These are phyloP conservation scores for Cladophialophora psammophila DNA, from an alignment of 2,329 filamentous ascomycete species.

Conservation along the genomic window DNA sequence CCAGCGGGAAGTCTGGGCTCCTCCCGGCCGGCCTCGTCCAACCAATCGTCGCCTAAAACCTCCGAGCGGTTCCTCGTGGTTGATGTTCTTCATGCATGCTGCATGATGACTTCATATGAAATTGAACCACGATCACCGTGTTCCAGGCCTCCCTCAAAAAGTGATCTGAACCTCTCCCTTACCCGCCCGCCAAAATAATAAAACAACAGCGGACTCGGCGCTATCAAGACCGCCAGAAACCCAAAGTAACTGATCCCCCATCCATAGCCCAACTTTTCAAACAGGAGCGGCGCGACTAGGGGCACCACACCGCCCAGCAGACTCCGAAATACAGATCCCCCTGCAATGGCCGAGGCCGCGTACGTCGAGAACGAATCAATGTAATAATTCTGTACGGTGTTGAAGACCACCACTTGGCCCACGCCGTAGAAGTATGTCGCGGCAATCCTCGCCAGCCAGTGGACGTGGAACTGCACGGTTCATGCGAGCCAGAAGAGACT, in stretches of 20 bases:
- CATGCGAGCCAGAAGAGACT: conserved; percentile 61
- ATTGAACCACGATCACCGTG: conserved; percentile 1
- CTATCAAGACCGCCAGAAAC: conserved; percentile 54
- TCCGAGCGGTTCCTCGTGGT: conserved; percentile 8
- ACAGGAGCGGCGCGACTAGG: conserved; percentile 55
- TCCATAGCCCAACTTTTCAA: conserved; percentile 48
- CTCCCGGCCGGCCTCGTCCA: conserved; percentile 5
- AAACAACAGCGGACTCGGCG: conserved; percentile 59
- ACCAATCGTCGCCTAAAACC: conserved; percentile 9
- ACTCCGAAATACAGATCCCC: conserved; percentile 54
- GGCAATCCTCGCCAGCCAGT: conserved; percentile 56
- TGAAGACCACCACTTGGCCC: conserved; percentile 62
- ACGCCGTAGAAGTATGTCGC: conserved; percentile 57
- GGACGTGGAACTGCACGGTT: conserved; percentile 60
- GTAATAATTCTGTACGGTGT: conserved; percentile 58
- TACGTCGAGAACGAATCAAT: conserved; percentile 55
- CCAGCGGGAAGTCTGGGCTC: conserved; percentile 12
- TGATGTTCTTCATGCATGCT: neutral
- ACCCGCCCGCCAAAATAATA: conserved; percentile 57
- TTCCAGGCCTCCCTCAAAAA: conserved; percentile 15
- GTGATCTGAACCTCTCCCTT: conserved; percentile 50
- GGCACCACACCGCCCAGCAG: conserved; percentile 59
- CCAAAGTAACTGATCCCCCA: conserved; percentile 56
- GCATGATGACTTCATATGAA: conserved; percentile 1
- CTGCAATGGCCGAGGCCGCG: conserved; percentile 57